Percentiles rank a stretch among this genome's conserved stretches.
These are phyloP conservation scores for Apiospora hydei DNA, from an alignment of 2,329 filamentous ascomycete genomes.

Conservation along the genomic window DNA sequence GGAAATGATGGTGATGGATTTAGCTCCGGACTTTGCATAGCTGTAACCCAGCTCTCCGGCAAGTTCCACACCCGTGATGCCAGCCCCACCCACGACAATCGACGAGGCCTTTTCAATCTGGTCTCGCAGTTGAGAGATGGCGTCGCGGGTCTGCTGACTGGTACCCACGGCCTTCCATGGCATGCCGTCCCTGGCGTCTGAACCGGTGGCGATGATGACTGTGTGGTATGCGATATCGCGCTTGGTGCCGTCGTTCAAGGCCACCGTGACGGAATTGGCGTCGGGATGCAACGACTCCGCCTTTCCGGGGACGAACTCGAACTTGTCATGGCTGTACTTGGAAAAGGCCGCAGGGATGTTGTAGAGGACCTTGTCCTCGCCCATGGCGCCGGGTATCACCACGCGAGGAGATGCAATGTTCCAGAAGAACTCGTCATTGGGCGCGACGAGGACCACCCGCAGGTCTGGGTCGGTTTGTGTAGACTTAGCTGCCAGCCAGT, in stretches of 20 bases:
- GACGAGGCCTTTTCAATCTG: slow-evolving; percentile 52
- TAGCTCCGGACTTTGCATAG: slow-evolving; percentile 51
- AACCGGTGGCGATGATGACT: slow-evolving; percentile 63
- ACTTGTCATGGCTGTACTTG: slow-evolving; percentile 54
- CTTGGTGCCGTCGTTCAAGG: slow-evolving; percentile 43
- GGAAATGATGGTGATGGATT: slow-evolving; percentile 55
- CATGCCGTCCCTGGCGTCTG: slow-evolving; percentile 49
- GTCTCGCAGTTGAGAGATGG: slow-evolving; percentile 45
- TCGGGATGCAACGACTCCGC: slow-evolving; percentile 53
- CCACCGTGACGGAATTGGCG: slow-evolving; percentile 51
- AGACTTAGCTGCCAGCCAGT: slow-evolving; percentile 56
- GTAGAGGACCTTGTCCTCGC: slow-evolving; percentile 50
- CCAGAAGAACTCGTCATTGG: slow-evolving; percentile 59
- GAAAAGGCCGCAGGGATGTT: slow-evolving; percentile 53
- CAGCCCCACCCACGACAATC: slow-evolving; percentile 61
- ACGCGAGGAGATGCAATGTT: slow-evolving; percentile 55
- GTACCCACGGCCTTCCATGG: slow-evolving; percentile 58
- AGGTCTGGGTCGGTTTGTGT: slow-evolving; percentile 49
- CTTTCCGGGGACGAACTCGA: slow-evolving; percentile 60
- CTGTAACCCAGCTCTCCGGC: slow-evolving; percentile 59
- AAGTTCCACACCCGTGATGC: slow-evolving; percentile 58
- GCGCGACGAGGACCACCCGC: slow-evolving; percentile 55
- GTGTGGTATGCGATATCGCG: slow-evolving; percentile 56
- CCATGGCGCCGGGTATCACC: slow-evolving; percentile 54
- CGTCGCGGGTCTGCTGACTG: slow-evolving; percentile 50